Evolutionary conservation across 495 filamentous ascomycete genomes (phyloP).

Genomic region (Penicillium taxi): DNA sequence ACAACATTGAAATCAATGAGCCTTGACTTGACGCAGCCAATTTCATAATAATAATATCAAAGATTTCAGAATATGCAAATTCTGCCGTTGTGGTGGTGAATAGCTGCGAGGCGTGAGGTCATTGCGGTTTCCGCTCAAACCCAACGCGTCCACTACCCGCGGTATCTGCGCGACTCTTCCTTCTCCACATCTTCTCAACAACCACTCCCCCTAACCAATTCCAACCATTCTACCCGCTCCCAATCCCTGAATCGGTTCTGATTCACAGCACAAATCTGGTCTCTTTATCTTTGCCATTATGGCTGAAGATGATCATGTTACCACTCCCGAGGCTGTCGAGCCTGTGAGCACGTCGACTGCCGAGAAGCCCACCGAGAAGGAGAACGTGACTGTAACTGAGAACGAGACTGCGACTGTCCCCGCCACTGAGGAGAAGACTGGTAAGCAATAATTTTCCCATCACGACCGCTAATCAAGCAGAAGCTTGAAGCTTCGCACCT

Average conservation of each 20-base stretch:
- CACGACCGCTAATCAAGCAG: background rate
- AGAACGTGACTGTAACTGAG: conserved; percentile 23
- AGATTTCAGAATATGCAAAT: too few species aligned
- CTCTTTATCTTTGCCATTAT: conserved; percentile 23
- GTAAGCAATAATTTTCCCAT: conserved; percentile 19
- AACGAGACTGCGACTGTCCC: too few species aligned
- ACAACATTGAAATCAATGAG: too few species aligned
- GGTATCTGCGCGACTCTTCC: conserved; percentile 34
- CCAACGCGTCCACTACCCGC: conserved; percentile 35
- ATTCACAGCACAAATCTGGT: background rate
- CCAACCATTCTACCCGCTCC: conserved; percentile 13
- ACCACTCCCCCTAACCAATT: conserved; percentile 16
- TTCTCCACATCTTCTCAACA: conserved; percentile 33
- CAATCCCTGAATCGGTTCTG: conserved; percentile 10
- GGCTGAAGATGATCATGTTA: conserved; percentile 36
- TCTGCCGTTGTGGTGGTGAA: conserved; percentile 1
- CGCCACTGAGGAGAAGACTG: too few species aligned
- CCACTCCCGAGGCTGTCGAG: conserved; percentile 28
- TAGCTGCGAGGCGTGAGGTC: conserved; percentile 18
- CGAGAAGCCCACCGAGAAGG: conserved; percentile 27
- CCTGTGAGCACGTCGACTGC: conserved; percentile 26
- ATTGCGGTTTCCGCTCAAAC: conserved; percentile 20
- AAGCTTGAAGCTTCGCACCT: conserved; percentile 1
- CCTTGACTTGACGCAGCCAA: too few species aligned
- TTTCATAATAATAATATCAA: too few species aligned